A percentile compares a stretch with the other conserved stretches of the same genome.
These are phyloP conservation scores for Hemisphaericaspora xylofermentans DNA, from an alignment of 1,139 yeast genomes.

Conservation along the genomic window DNA sequence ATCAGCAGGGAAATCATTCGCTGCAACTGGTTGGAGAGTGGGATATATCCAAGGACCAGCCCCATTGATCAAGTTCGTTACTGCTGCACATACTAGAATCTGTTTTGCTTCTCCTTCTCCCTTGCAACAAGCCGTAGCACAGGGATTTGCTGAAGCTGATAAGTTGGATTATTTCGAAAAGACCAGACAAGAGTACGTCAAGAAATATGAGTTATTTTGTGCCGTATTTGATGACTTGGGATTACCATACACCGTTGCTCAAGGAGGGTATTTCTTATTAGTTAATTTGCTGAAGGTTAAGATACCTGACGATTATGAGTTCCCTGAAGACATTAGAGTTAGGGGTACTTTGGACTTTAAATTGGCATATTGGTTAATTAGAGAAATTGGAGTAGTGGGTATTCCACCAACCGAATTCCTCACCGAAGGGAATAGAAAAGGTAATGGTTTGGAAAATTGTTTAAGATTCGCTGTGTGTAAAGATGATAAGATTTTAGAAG, in stretches of 20 bases:
- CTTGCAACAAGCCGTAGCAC: slow-evolving; percentile 88
- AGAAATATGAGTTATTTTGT: slow-evolving; percentile 71
- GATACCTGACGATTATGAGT: slow-evolving; percentile 68
- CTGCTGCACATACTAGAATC: slow-evolving; percentile 91
- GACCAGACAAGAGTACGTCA: slow-evolving; percentile 64
- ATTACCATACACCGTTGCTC: slow-evolving; percentile 84
- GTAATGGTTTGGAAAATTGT: slow-evolving; percentile 76
- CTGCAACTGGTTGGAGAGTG: slow-evolving; percentile 98
- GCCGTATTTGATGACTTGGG: slow-evolving; percentile 81
- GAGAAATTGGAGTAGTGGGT: slow-evolving; percentile 90
- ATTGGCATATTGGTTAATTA: slow-evolving; percentile 88
- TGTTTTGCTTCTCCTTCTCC: slow-evolving; percentile 90
- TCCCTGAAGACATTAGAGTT: slow-evolving; percentile 64
- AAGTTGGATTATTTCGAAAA: slow-evolving; percentile 63
- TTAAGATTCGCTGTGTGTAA: slow-evolving; percentile 95
- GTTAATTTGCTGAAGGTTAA: slow-evolving; percentile 83
- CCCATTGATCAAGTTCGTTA: slow-evolving; percentile 75
- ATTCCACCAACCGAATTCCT: slow-evolving; percentile 96
- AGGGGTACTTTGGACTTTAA: slow-evolving; percentile 81
- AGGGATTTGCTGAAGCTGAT: slow-evolving; percentile 65
- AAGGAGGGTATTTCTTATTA: slow-evolving; percentile 89
- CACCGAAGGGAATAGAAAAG: slow-evolving; percentile 56
- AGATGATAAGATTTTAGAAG: slow-evolving; percentile 74
- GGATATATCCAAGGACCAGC: slow-evolving; percentile 93
- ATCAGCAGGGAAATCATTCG: slow-evolving; percentile 95